These are phyloP conservation scores for Barbarea vulgaris DNA, from an alignment of 345 rosid species.

Conservation along the genomic window DNA sequence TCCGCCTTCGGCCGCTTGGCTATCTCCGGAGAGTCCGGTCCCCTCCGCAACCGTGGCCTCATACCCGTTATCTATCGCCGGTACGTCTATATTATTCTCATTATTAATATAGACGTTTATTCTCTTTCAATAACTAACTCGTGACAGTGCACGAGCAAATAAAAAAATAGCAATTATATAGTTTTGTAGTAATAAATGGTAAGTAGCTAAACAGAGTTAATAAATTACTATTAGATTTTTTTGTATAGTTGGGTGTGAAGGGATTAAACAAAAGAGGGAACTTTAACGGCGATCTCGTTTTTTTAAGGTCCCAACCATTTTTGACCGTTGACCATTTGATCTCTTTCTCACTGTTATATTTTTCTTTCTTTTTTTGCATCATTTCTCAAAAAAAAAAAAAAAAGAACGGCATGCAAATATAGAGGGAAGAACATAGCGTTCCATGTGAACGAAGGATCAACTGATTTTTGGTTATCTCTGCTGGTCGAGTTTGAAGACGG, in stretches of 20 bases:
- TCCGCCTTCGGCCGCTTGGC: conserved; percentile 95
- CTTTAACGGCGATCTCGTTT: conserved; percentile 29
- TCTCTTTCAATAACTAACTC: conserved; percentile 31
- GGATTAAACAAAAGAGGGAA: conserved; percentile 15
- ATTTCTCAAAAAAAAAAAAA: background rate
- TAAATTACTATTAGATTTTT: background rate
- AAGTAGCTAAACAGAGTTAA: background rate
- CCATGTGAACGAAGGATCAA: conserved; percentile 94
- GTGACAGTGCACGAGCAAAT: conserved; percentile 34
- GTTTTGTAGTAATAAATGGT: background rate
- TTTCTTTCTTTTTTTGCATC: background rate
- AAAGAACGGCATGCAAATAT: conserved; percentile 88
- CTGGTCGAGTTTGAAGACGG: conserved; percentile 94
- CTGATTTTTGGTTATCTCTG: conserved; percentile 81
- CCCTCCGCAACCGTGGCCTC: conserved; percentile 82
- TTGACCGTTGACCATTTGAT: conserved; percentile 38
- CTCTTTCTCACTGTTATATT: background rate
- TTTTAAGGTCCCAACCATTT: conserved; percentile 25
- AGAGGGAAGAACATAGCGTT: conserved; percentile 83
- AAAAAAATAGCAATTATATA: background rate
- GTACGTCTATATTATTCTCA: conserved; percentile 34
- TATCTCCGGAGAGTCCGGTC: conserved; percentile 64
- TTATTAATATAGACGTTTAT: background rate
- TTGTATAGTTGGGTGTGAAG: conserved; percentile 16
- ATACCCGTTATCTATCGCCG: conserved; percentile 71